Conservation (phyloP, 805 yeast genomes). For the Sugiyamaella americana region DNA sequence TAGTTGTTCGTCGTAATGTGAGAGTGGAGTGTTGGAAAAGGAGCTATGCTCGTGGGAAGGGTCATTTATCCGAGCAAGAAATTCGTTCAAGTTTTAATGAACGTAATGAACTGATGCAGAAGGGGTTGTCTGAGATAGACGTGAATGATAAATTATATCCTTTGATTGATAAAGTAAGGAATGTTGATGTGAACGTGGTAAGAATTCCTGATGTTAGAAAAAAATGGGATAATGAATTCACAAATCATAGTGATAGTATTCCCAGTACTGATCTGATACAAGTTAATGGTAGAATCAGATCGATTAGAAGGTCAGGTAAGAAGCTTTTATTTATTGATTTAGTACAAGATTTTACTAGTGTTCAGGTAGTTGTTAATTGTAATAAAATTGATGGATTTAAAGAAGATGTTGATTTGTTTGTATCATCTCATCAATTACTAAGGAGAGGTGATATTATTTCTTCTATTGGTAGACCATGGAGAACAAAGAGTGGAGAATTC, state of each 20-base stretch:
- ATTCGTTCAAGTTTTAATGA: constrained; percentile 15
- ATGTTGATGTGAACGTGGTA: not conserved
- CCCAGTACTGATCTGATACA: constrained; percentile 1
- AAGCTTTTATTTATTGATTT: constrained; percentile 66
- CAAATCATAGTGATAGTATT: not conserved
- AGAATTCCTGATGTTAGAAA: constrained; percentile 12
- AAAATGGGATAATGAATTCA: constrained; percentile 1
- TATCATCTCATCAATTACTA: constrained; percentile 34
- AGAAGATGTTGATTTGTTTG: constrained; percentile 40
- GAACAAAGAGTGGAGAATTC: constrained; percentile 72
- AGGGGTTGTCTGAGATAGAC: not conserved
- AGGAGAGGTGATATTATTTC: constrained; percentile 68
- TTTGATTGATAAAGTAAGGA: constrained; percentile 5
- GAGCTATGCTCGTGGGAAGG: no score
- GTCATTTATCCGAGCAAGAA: not conserved
- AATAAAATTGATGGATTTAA: constrained; percentile 35
- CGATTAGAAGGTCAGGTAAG: constrained; percentile 60
- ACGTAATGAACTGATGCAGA: constrained; percentile 7
- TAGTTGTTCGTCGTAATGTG: not conserved
- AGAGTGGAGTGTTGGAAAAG: no score
- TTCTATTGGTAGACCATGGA: constrained; percentile 64
- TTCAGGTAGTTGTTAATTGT: constrained; percentile 60
- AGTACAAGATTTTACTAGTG: constrained; percentile 47
- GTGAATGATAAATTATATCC: constrained; percentile 12
- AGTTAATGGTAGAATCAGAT: constrained; percentile 52